Percentiles rank a stretch among this genome's conserved stretches.
These are phyloP conservation scores for Xanthoceras sorbifolium DNA, from an alignment of 345 rosid genomes.

Conservation along the genomic window DNA sequence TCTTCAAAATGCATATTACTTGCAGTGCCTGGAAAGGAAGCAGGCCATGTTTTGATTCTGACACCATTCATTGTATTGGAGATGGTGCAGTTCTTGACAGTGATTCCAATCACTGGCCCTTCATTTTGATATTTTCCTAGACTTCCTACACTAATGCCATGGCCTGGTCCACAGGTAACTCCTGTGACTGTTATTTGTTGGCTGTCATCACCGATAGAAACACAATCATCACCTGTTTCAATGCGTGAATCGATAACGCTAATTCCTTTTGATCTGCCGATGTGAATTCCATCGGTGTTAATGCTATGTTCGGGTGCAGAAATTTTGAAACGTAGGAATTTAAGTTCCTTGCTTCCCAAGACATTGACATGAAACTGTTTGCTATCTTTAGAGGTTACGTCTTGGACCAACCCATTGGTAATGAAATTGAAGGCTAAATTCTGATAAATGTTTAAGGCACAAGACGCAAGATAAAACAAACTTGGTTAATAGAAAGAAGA, in stretches of 20 bases:
- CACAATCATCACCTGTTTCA: slow-evolving; percentile 57
- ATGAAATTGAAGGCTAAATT: not conserved
- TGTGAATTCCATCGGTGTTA: slow-evolving; percentile 65
- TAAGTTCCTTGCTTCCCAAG: slow-evolving; percentile 42
- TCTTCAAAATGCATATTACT: too few species aligned
- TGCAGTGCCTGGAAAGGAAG: too few species aligned
- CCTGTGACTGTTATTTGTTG: slow-evolving; percentile 17
- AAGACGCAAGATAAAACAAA: too few species aligned
- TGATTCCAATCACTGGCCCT: too few species aligned
- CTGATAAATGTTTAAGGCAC: not conserved
- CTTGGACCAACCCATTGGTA: slow-evolving; percentile 7
- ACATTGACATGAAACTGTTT: slow-evolving; percentile 50
- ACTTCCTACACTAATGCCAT: too few species aligned
- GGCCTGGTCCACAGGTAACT: not conserved
- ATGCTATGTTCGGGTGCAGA: slow-evolving; percentile 47
- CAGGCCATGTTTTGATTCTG: too few species aligned
- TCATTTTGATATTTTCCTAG: too few species aligned
- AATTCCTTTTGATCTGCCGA: slow-evolving; percentile 41
- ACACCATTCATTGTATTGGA: too few species aligned
- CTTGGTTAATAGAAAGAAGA: too few species aligned
- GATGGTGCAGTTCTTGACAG: too few species aligned
- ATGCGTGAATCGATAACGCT: slow-evolving; percentile 28
- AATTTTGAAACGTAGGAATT: slow-evolving; percentile 26
- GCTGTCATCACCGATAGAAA: slow-evolving; percentile 55
- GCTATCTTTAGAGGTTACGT: slow-evolving; percentile 43